Evolutionary conservation across 202 grass and related monocot species (phyloP).

Genomic region (Panicum virgatum): DNA sequence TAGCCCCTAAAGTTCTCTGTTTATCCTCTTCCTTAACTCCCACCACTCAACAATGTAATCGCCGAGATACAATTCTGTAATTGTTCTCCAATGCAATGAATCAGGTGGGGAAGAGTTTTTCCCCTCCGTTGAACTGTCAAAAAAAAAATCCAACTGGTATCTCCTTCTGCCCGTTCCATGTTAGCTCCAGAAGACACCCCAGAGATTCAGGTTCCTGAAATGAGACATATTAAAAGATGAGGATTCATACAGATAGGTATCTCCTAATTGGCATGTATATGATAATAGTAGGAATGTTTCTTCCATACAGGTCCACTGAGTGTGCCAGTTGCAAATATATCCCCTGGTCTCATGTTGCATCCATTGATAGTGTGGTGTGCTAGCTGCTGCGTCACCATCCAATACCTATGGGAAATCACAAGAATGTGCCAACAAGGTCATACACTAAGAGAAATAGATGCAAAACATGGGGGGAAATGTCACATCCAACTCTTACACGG

Average conservation of each 20-base stretch:
- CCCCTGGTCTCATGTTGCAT: constrained; percentile 90
- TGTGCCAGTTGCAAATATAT: constrained; percentile 93
- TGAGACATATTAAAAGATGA: background rate
- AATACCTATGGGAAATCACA: constrained; percentile 67
- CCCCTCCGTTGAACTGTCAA: too few species aligned
- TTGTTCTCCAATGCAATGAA: too few species aligned
- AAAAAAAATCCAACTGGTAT: constrained; percentile 44
- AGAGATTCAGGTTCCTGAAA: constrained; percentile 76
- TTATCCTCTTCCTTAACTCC: too few species aligned
- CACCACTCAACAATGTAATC: too few species aligned
- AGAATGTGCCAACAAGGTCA: background rate
- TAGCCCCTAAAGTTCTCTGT: too few species aligned
- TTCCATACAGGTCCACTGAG: constrained; percentile 92
- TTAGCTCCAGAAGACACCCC: constrained; percentile 90
- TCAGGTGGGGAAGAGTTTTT: too few species aligned
- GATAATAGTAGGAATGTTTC: constrained; percentile 15
- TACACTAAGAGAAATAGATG: background rate
- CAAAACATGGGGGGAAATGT: background rate
- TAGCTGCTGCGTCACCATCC: constrained; percentile 94
- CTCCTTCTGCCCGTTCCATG: constrained; percentile 86
- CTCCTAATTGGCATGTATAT: constrained; percentile 14
- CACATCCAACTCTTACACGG: background rate
- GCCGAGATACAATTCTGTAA: too few species aligned
- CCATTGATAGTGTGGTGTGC: too few species aligned
- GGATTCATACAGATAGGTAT: background rate